Conservation (phyloP, 140 eudicot genomes). For the Senecio squalidus region DNA sequence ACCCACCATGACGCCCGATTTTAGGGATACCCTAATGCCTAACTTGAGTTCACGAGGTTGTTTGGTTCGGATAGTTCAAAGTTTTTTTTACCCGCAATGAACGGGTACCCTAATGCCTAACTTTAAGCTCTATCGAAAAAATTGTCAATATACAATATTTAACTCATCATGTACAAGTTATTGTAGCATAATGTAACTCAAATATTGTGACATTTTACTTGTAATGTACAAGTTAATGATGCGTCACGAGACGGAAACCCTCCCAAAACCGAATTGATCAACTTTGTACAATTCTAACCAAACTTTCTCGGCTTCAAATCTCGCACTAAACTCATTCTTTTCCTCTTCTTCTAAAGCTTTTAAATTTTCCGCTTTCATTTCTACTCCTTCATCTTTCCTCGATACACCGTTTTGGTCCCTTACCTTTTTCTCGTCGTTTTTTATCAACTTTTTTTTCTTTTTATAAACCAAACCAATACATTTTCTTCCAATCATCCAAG, state of each 20-base stretch:
- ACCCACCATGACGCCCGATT: no score
- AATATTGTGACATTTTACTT: constrained; percentile 6
- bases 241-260: constrained; percentile 74
- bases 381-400: constrained; percentile 19
- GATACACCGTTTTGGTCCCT: constrained; percentile 16
- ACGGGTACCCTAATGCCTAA: neutral
- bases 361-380: constrained; percentile 14
- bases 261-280: constrained; percentile 88
- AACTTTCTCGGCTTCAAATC: constrained; percentile 53
- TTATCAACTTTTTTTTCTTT: constrained; percentile 30
- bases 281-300: constrained; percentile 77
- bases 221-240: constrained; percentile 28
- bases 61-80: no score
- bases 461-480: constrained; percentile 42
- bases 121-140: constrained; percentile 6
- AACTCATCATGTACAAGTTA: constrained; percentile 20
- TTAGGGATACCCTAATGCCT: no score
- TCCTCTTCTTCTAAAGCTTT: constrained; percentile 20
- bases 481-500: constrained; percentile 64
- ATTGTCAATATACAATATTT: constrained; percentile 10
- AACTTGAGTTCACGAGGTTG: no score
- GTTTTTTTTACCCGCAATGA: no score
- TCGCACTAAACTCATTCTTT: constrained; percentile 37
- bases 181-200: constrained; percentile 11
- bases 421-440: constrained; percentile 14